Evolutionary conservation across 495 filamentous ascomycete species (phyloP), one percentile per base, ranked within the genome.

Genomic region (Lasiosphaeria miniovina): DNA sequence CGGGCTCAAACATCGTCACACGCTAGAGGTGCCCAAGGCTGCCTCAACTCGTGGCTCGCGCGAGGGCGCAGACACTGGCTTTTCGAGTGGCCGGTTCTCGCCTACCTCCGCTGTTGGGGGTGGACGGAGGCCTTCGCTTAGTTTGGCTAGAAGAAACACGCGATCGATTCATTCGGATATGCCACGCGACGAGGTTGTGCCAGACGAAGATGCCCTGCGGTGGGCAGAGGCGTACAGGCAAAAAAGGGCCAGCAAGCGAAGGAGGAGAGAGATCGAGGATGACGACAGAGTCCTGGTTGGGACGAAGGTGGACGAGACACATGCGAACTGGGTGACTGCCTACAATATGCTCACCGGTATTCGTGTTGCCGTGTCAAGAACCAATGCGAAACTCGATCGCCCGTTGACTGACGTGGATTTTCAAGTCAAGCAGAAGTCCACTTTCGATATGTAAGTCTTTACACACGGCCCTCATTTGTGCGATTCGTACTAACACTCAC

Each of bases 261-360:
- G 84, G 71, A 81, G 83, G 61, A 88, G 87, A 65, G 93, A 97
- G 60, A 88, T 95, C 36, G 93, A 96, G 62, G 90, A 96, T 60
- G 95, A 98, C 64, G 94, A 97, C 63, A 82, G 91, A 57, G 92
- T 96, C 38, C 82, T 95, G 54, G 92, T 99, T n/a, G 94, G 94
- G 52, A 98, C 92, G 31, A 97, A 96, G 74, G 94, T 99, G 40
- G 94, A 98, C 71, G 92, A 96, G 75, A 89, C 90, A 65, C 94
- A 99, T 71, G 90, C 90, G 52, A 99, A 99, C 74, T 99, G 91
- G 87, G 91, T 96, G 17, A 97, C 90, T 6, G 93, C 95, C 38
- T 99, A 99, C 75, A 98, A 99, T 74, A 99, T 99, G 94, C 84
- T 99, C 75, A 98, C 94, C 4, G 94, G 94, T 56, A 99, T 99